phyloP scores from a whole-genome alignment of 139 green algal genomes.

The Chlamydomonas sp. region DNA sequence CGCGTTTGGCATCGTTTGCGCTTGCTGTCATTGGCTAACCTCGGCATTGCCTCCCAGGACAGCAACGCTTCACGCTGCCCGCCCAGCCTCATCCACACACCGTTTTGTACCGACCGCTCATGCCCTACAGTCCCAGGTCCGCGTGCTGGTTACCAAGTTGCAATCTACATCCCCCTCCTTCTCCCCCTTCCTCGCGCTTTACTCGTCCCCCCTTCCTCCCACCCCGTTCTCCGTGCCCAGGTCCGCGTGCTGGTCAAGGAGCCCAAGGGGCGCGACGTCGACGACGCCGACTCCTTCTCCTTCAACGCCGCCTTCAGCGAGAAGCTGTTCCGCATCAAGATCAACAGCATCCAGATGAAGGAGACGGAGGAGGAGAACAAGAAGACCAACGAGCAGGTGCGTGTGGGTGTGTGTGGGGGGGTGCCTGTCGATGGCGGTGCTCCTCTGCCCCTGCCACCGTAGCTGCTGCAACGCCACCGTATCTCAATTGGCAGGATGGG shows the following conservation, averaged over 20 bases:
- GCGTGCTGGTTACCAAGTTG: no score
- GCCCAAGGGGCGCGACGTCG: slow-evolving; percentile 88
- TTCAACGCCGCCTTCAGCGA: slow-evolving; percentile 90
- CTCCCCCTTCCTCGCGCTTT: no score
- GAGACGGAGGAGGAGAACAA: slow-evolving; percentile 95
- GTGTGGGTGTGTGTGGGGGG: background rate
- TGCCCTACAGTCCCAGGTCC: no score
- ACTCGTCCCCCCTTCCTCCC: no score
- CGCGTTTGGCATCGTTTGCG: no score
- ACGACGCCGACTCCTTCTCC: slow-evolving; percentile 84
- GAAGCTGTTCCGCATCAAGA: slow-evolving; percentile 89
- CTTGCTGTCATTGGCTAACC: no score
- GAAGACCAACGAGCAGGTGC: slow-evolving; percentile 88
- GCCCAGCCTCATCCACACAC: no score
- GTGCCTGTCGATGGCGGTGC: background rate
- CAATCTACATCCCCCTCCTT: no score
- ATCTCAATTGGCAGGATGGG: background rate
- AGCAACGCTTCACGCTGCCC: no score
- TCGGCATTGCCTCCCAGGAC: no score
- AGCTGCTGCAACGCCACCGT: background rate
- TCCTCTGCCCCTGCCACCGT: background rate
- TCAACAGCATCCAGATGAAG: slow-evolving; percentile 98
- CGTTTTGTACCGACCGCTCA: no score
- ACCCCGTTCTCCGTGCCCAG: background rate
- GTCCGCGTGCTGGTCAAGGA: slow-evolving; percentile 91